Evolutionary conservation across 2,329 filamentous ascomycete species (phyloP).

Genomic region (Fusarium ramigenum): DNA sequence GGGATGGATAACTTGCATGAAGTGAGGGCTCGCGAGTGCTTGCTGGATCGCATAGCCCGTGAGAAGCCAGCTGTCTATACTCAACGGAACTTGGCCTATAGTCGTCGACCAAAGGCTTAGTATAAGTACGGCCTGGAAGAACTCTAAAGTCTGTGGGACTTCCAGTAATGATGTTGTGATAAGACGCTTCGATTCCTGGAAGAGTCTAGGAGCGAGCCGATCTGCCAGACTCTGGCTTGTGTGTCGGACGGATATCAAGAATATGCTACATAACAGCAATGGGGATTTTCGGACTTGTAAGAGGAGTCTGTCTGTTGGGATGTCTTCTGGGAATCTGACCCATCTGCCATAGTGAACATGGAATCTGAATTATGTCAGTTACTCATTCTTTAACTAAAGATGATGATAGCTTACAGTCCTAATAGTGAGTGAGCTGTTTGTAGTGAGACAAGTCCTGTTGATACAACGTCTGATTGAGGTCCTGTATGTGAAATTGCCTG

Average conservation of each 20-base stretch:
- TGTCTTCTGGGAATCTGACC: conserved; percentile 38
- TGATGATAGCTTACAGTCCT: conserved; percentile 19
- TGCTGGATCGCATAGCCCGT: conserved; percentile 42
- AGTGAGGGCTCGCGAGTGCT: conserved; percentile 35
- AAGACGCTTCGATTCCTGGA: conserved; percentile 38
- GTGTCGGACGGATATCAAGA: conserved; percentile 41
- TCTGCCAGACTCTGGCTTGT: conserved; percentile 38
- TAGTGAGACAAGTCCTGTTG: conserved; percentile 29
- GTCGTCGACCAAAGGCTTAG: conserved; percentile 44
- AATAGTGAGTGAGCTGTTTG: conserved; percentile 33
- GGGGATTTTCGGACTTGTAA: conserved; percentile 18
- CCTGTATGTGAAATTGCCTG: neutral
- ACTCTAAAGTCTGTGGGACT: conserved; percentile 31
- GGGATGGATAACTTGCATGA: conserved; percentile 4
- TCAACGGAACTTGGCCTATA: conserved; percentile 40
- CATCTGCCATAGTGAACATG: conserved; percentile 42
- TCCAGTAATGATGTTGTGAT: conserved; percentile 21
- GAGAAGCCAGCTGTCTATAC: conserved; percentile 43
- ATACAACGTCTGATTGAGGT: conserved; percentile 29
- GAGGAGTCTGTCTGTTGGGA: conserved; percentile 19
- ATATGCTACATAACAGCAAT: conserved; percentile 39
- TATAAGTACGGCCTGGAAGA: conserved; percentile 40
- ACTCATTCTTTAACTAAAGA: neutral
- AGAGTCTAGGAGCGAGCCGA: conserved; percentile 33
- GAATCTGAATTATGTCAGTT: conserved; percentile 31